A percentile compares a stretch with the other conserved stretches of the same genome.
phyloP scores from a whole-genome alignment of 192 early-diverging fungal genomes.

The Geranomyces michiganensis region DNA sequence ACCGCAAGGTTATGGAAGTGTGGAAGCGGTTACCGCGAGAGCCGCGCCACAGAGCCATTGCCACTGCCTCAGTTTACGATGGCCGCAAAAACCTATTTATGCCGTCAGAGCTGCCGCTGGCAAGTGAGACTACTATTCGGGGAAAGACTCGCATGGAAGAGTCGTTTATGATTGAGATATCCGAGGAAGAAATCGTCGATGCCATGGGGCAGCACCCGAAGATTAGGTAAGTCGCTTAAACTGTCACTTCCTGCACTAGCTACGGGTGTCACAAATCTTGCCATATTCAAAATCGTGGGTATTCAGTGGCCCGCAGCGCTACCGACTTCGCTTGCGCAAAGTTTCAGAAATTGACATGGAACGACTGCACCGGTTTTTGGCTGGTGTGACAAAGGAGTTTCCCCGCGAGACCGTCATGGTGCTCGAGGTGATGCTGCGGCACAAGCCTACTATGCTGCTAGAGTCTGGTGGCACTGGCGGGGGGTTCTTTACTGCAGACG shows the following conservation, averaged over 20 bases:
- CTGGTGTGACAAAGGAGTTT: slow-evolving; percentile 44
- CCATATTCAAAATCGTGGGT: not conserved
- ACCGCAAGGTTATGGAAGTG: slow-evolving; percentile 22
- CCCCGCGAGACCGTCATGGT: slow-evolving; percentile 54
- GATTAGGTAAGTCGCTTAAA: not conserved
- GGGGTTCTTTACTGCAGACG: slow-evolving; percentile 81
- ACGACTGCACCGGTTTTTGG: slow-evolving; percentile 45
- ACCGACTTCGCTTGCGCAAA: slow-evolving; percentile 68
- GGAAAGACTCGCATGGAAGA: slow-evolving; percentile 7
- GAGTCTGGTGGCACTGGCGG: slow-evolving; percentile 76
- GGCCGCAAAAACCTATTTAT: slow-evolving; percentile 21
- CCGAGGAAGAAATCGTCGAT: slow-evolving; percentile 22
- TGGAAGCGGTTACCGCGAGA: slow-evolving; percentile 15
- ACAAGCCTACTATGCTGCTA: slow-evolving; percentile 62
- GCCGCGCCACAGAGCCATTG: not conserved
- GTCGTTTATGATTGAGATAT: slow-evolving; percentile 13
- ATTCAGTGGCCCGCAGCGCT: slow-evolving; percentile 50
- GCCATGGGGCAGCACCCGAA: slow-evolving; percentile 16
- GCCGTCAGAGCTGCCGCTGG: slow-evolving; percentile 5
- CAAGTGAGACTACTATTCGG: slow-evolving; percentile 5
- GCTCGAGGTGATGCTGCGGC: slow-evolving; percentile 80
- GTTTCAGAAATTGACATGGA: slow-evolving; percentile 66
- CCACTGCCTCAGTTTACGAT: slow-evolving; percentile 14
- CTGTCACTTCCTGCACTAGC: not conserved
- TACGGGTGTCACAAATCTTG: not conserved